Base-by-base conservation (phyloP, 805 yeast genomes). In the Schizosaccharomyces cryophilus region DNA sequence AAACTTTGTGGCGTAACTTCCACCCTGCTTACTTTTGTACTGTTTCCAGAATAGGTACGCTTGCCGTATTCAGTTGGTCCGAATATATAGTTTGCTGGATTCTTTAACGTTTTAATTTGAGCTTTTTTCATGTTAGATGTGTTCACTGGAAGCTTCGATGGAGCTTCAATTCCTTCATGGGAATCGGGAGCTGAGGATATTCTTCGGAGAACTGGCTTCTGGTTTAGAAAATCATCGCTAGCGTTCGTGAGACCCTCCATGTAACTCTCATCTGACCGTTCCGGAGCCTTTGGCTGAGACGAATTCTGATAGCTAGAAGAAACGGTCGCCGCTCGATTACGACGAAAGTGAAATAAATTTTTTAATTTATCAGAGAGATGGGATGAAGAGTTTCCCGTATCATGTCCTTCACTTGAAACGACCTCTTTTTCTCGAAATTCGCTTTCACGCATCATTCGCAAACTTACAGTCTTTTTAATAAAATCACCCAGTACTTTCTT, bases 1-100 rank as follows among this genome's bases (percentile, higher is more conserved):
- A 93, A 93, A 35, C 93, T 84, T 56, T 80, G 79, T 1, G 95
- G 94, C 5, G 83, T 79, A 29, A 94, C 99, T 67, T 85, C 87
- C 7, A 84, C 87, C 64, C 81, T 84, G 62, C 80, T 77, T 45
- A 82, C 77, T 67, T 82, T 85, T 61, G 84, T 84, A 13, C 95
- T 80, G 64, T 83, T 82, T 63, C 83, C 78, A 24, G 88, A 81
- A 68, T 85, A 85, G 64, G 83, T 80, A 64, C 94, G 75, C 6
- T 47, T 55, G n/a, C 38, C 17, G 42, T 35, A 47, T 40, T 35
- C 62, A 7, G 51, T 31, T 13, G 58, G 31, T 17, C 62, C 61
- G 42, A 62, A 62, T 42, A 62, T 58, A 24, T 58, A 40, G 17
- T 31, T 54, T 19, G 30, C 42, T 19, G 58, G 42, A 24, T 54